phyloP scores from a whole-genome alignment of 768 basidiomycete genomes.

The Cystofilobasidium macerans region DNA sequence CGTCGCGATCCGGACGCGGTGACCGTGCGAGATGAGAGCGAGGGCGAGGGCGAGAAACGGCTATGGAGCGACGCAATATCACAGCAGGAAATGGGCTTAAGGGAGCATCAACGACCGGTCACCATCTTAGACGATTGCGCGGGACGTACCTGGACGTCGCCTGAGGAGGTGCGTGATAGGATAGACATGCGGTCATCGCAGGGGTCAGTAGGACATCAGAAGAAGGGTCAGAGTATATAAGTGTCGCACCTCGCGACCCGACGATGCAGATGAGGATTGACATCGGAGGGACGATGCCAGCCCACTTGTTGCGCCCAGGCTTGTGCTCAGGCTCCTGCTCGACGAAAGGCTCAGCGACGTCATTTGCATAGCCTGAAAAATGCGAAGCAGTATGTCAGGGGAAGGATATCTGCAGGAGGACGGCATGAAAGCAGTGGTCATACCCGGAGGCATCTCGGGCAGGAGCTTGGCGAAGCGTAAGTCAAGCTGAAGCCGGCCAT shows the following conservation, averaged over 20 bases:
- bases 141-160: too few relatives aligned
- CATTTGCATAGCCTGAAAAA: slow-evolving; percentile 35
- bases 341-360: slow-evolving; percentile 47
- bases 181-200: too few relatives aligned
- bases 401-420: too few relatives aligned
- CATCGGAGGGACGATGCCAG: slow-evolving; percentile 37
- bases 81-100: too few relatives aligned
- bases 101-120: too few relatives aligned
- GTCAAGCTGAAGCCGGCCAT: slow-evolving; percentile 15
- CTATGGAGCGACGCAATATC: slow-evolving; percentile 31
- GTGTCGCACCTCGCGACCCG: slow-evolving; percentile 52
- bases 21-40: slow-evolving; percentile 44
- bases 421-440: too few relatives aligned
- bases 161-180: too few relatives aligned
- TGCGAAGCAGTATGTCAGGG: too few relatives aligned
- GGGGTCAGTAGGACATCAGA: background rate
- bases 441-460: slow-evolving; percentile 47
- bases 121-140: background rate
- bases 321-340: slow-evolving; percentile 37
- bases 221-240: too few relatives aligned
- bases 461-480: slow-evolving; percentile 44
- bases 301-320: slow-evolving; percentile 7
- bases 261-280: slow-evolving; percentile 59
- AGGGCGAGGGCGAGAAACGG: slow-evolving; percentile 54
- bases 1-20: slow-evolving; percentile 53